A percentile compares a stretch with the other conserved stretches of the same genome.
These are phyloP conservation scores for Clitopilus passeckerianus DNA, from an alignment of 768 basidiomycete species.

Conservation along the genomic window DNA sequence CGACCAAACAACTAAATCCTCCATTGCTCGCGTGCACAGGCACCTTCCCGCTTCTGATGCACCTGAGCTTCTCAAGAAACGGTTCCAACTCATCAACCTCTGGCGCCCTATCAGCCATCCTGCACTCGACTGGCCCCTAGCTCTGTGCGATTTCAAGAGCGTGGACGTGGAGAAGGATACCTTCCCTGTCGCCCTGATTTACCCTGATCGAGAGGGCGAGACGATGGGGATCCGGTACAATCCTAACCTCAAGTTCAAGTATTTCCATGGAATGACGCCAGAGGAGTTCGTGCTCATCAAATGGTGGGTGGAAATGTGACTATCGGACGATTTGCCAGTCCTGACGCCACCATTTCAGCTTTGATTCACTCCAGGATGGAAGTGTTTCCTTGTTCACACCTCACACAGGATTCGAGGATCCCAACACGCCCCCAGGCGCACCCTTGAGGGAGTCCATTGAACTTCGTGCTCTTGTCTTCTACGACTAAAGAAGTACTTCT, in stretches of 20 bases:
- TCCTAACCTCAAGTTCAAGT: constrained; percentile 48
- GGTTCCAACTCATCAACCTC: constrained; percentile 57
- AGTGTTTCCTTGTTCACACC: constrained; percentile 43
- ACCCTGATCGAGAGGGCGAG: constrained; percentile 48
- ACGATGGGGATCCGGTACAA: constrained; percentile 41
- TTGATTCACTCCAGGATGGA: constrained; percentile 33
- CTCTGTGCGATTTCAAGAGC: constrained; percentile 45
- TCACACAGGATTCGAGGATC: constrained; percentile 48
- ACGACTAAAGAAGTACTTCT: constrained; percentile 22
- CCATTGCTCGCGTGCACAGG: constrained; percentile 41
- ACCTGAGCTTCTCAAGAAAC: constrained; percentile 33
- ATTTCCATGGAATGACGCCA: constrained; percentile 37
- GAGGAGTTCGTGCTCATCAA: constrained; percentile 51
- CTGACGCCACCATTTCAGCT: constrained; percentile 18
- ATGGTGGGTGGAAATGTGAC: constrained; percentile 29
- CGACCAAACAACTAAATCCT: constrained; percentile 44
- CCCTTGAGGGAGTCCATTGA: constrained; percentile 48
- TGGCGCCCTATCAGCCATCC: constrained; percentile 51
- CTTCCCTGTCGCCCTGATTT: constrained; percentile 38
- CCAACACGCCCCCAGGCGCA: constrained; percentile 35
- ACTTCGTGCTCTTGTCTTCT: constrained; percentile 48
- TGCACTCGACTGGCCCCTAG: constrained; percentile 47
- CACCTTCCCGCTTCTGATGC: constrained; percentile 46
- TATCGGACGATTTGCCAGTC: background rate
- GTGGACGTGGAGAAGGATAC: constrained; percentile 37